Evolutionary conservation across 345 rosid species (phyloP).

Genomic region (Salix arbutifolia): DNA sequence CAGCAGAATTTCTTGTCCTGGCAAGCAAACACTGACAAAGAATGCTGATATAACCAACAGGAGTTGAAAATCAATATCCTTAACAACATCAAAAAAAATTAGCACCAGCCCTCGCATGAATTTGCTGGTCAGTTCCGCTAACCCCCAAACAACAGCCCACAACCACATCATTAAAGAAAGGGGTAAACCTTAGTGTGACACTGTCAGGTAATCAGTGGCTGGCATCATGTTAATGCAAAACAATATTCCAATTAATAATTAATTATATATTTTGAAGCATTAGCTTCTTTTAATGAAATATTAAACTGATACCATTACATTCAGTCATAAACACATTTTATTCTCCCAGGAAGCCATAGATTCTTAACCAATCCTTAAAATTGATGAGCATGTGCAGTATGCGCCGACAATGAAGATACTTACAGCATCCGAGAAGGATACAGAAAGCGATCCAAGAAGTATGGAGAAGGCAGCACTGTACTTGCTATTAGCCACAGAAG

Average conservation of each 20-base stretch:
- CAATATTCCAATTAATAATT: background rate
- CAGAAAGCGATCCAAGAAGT: conserved; percentile 83
- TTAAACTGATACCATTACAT: background rate
- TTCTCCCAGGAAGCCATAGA: background rate
- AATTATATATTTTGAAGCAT: background rate
- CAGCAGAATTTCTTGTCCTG: background rate
- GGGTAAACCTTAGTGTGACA: background rate
- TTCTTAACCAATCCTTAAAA: background rate
- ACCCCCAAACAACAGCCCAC: too few relatives aligned
- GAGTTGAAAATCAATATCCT: background rate
- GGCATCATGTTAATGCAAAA: background rate
- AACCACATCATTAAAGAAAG: background rate
- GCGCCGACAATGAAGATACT: conserved; percentile 28
- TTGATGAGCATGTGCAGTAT: background rate
- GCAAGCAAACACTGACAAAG: background rate
- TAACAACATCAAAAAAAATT: background rate
- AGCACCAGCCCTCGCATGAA: background rate
- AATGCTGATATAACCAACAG: background rate
- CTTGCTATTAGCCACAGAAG: conserved; percentile 48
- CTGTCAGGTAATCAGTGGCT: background rate
- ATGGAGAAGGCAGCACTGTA: conserved; percentile 76
- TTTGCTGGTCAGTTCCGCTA: background rate
- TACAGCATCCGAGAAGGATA: conserved; percentile 75
- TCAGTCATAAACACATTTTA: background rate
- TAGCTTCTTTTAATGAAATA: background rate